Evolutionary conservation across 1,139 yeast genomes (phyloP), one percentile per base, ranked within the genome.

Genomic region (Pichia sp.): DNA sequence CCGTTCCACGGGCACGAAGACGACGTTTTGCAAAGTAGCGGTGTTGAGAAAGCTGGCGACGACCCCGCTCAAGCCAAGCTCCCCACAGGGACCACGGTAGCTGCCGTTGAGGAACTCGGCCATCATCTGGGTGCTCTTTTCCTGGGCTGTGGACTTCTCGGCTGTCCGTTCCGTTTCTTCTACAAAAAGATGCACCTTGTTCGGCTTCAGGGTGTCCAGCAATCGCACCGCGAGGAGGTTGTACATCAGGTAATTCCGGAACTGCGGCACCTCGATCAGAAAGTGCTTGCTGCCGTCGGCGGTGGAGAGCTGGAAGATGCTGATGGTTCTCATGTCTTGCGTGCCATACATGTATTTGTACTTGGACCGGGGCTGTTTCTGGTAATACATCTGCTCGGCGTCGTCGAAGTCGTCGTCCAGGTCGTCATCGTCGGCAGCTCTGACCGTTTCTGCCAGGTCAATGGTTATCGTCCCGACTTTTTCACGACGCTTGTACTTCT

Each of bases 311-410:
- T 60, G 56, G 42, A 57, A 58, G 2, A 64, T 64, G 15, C 55
- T 56, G 46, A 56, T 59, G 46, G 29, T 49, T 19, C 59, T 61
- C 8, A 59, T 55, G 49, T 66, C 68, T 29, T 61, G 52, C 8
- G 61, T 64, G 7, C 58, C 58, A 29, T 56, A 56, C 32, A 56
- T 32, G 16, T 70, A 69, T 0, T 77, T 73, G n/a, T 49, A 44
- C 3, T 55, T 54, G 11, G 50, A 47, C 2, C 23, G 36, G 0
- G 58, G 52, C 11, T 16, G 23, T 2, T 47, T 41, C 7, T n/a
- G 10, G 7, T 69, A 60, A 61, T 81, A 81, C 46, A 81, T 70
- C 59, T 81, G 85, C 61, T 79, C 84, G 50, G 78, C 81, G 59
- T 81, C 85, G 56, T 79, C 81, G 58, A 71, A 81, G 3, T 75